Evolutionary conservation across 1,284 basidiomycete species (phyloP), one percentile per base, ranked within the genome.

Genomic region (Ceratobasidium sp.): DNA sequence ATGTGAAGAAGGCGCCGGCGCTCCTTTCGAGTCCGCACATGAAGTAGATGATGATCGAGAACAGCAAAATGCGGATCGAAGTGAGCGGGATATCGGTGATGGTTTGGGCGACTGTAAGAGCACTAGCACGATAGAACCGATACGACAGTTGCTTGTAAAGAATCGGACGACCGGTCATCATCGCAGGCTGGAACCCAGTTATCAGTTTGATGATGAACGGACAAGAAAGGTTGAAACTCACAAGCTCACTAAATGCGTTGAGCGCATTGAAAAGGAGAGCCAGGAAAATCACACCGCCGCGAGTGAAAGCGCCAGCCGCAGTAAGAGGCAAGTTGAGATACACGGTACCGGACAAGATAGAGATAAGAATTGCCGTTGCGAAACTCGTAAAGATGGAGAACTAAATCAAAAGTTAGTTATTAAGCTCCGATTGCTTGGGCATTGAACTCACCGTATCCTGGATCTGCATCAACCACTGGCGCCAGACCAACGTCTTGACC

Each of bases 251-350:
- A 80, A 95, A 95, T 0, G 92, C 91, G 79, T 91, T 90, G 72
- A 95, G 83, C 78, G 88, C 88, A 69, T 89, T 91, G 28, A 91
- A 91, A 30, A 96, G 81, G 73, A 95, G 82, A 57, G 89, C 89
- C 58, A 83, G 6, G 35, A 58, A 58, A 70, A 96, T 88, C 54
- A 94, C 88, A 81, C 92, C 89, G 35, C 94, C 95, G 75, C 94
- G 88, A 21, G 94, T 95, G 82, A 97, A 97, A 0, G 91, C 92
- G 49, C 94, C 94, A 44, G 87, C 86, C 8, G 94, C 88, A 0
- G 91, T 90, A 18, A 85, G 77, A 1, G 92, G 91, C 35, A 92
- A 85, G 71, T 92, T 87, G 78, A 89, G 88, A 82, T 88, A 95
- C 14, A 90, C 88, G n/a, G 86, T 89, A 46, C 94, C 94, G 16